phyloP scores from a whole-genome alignment of 164 flowering plant genomes.

The Piper longum region DNA sequence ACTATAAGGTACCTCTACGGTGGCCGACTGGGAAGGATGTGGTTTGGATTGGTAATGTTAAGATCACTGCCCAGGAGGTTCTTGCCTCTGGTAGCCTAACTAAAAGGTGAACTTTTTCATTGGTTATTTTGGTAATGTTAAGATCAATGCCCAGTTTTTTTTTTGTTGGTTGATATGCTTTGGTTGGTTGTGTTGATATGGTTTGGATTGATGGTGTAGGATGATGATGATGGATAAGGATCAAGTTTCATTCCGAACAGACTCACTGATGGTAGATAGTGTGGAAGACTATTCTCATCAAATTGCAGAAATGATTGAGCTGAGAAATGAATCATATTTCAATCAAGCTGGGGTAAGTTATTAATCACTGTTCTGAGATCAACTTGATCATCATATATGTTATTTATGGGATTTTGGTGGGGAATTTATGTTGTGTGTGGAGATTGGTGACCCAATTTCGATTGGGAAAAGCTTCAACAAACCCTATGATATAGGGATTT shows the following conservation, averaged over 20 bases:
- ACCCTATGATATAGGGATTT: too few relatives aligned
- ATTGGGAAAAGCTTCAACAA: too few relatives aligned
- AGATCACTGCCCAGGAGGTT: slow-evolving; percentile 86
- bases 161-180: slow-evolving; percentile 2
- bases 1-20: slow-evolving; percentile 77
- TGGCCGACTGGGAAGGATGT: slow-evolving; percentile 97
- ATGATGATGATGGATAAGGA: slow-evolving; percentile 98
- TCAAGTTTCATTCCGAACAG: slow-evolving; percentile 86
- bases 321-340: slow-evolving; percentile 69
- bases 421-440: too few relatives aligned
- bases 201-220: slow-evolving; percentile 19
- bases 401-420: too few relatives aligned
- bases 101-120: slow-evolving; percentile 43
- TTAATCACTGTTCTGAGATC: not conserved
- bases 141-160: not conserved
- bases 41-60: slow-evolving; percentile 82
- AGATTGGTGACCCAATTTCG: too few relatives aligned
- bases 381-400: too few relatives aligned
- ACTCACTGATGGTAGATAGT: slow-evolving; percentile 60
- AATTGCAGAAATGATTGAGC: slow-evolving; percentile 33
- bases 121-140: not conserved
- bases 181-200: not conserved
- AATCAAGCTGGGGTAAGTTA: slow-evolving; percentile 73
- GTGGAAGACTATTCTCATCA: slow-evolving; percentile 96
- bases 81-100: slow-evolving; percentile 95